Conservation (phyloP, 192 early-diverging fungal genomes). For the Podila epicladia region DNA sequence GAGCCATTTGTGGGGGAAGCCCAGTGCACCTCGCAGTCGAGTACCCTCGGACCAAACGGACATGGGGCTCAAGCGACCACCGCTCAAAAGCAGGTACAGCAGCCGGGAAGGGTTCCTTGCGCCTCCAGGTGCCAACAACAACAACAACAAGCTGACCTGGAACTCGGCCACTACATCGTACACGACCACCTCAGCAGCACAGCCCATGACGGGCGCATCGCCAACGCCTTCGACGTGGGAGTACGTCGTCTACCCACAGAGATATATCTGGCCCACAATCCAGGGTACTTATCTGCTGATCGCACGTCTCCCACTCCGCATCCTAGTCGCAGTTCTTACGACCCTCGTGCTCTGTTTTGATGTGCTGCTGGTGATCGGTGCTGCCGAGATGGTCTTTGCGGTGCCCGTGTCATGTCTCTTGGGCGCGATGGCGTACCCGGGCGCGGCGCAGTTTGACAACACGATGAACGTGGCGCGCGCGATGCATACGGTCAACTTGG, state of each 20-base stretch:
- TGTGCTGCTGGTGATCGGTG: constrained; percentile 39
- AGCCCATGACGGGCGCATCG: constrained; percentile 40
- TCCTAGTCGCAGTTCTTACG: constrained; percentile 39
- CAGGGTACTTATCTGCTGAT: constrained; percentile 28
- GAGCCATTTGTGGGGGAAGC: background rate
- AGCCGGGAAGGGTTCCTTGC: constrained; percentile 11
- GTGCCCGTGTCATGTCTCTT: constrained; percentile 39
- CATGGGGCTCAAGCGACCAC: constrained; percentile 10
- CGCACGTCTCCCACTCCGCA: constrained; percentile 40
- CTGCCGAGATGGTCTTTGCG: constrained; percentile 33
- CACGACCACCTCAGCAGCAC: constrained; percentile 35
- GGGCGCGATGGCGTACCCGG: constrained; percentile 37
- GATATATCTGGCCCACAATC: constrained; percentile 34
- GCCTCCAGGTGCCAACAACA: background rate
- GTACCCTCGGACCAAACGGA: background rate
- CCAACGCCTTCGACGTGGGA: constrained; percentile 43
- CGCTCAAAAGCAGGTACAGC: constrained; percentile 9
- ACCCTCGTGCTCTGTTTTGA: constrained; percentile 45
- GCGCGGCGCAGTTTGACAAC: constrained; percentile 39
- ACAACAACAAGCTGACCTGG: constrained; percentile 39
- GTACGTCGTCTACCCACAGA: constrained; percentile 38
- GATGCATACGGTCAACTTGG: constrained; percentile 51
- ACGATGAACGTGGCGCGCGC: constrained; percentile 50
- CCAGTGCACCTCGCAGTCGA: background rate
- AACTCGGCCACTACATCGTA: constrained; percentile 49